Base-by-base conservation (phyloP, 2,329 filamentous ascomycete species). In the Colletotrichum sp. region DNA sequence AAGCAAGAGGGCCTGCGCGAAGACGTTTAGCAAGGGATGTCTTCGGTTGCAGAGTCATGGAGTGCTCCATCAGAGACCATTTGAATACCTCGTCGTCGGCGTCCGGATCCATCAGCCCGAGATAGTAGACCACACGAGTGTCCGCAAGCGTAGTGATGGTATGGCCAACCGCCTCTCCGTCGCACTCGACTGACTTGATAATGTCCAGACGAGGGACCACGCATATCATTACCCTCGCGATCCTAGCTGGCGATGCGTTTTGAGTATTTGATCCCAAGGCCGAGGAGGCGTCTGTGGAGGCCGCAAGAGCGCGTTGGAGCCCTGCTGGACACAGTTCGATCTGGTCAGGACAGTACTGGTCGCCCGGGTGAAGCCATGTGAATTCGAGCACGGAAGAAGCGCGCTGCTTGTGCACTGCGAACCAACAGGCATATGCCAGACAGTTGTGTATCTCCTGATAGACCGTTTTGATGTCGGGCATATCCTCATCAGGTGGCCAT, bases 221-320 rank as follows among this genome's bases (percentile, higher is more conserved):
- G 4, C 80, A 80, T n/a, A 85, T 81, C 75, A 84, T 84, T 39
- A 84, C 79, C n/a, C 83, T 80, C 8, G 81, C 78, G 32, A 48
- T n/a, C 22, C 63, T 68, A 8, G 25, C 44, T 25, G 27, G 68
- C 36, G 60, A 25, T 34, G 25, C 55, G 25, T 13, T 11, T 13
- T 28, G 36, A 6, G 22, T 12, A 52, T 19, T 11, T 4, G 5
- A n/a, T 12, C 36, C 36, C 13, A 36, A 12, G 13, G 28, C 13
- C 2, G n/a, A 11, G n/a, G 68, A 6, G 15, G 8, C 25, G 7
- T 19, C 22, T 27, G 15, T 4, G 9, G 3, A 6, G 28, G 28
- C 8, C 36, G 15, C 8, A 22, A 22, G 25, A 61, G 9, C 34
- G 25, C 44, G 44, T 22, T 52, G 44, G 8, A 48, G 15, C 68